Base-by-base conservation (phyloP, 306 rosid species). In the Casuarina equisetifolia region DNA sequence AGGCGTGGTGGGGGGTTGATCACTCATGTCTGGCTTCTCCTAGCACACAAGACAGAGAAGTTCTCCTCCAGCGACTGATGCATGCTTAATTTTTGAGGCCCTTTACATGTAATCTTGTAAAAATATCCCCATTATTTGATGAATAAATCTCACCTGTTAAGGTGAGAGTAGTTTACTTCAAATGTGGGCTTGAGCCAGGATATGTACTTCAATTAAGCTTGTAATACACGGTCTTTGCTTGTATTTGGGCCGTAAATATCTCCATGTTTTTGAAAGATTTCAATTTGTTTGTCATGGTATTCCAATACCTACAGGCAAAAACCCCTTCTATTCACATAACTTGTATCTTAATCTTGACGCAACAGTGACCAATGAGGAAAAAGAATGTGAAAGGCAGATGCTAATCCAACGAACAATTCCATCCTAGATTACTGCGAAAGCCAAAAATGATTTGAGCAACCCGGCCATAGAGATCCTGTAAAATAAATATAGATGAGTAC, bases 1-100 rank as follows among this genome's bases (percentile, higher is more conserved):
- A 86, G 90, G 69, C 80, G 89, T 75, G 92, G 92, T 54, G 94
- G 94, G 13, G 92, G 91, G 75, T 82, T 90, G 80, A 81, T 90
- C 72, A 88, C 90, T 74, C 94, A 90, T 88, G 87, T 85, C 59
- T 90, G 92, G 94, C 77, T 88, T 81, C 81, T 90, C 7, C 78
- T 90, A 63, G 84, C 90, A 1, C 94, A 88, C 73, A 90, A 86
- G 75, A 87, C 89, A 6, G 88, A 89, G 51, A 90, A 88, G 71
- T 90, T 86, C 79, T 86, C 82, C 50, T 82, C 85, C 58, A 87
- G 86, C 71, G 88, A 84, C 58, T 87, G 76, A 69, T 1, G 49
- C 2, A 16, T 19, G 12, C 16, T 15, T 7, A 9, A 20, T 12
- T 25, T 58, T 35, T 58, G 39, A 58, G 64, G 16, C 9, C 8